Evolutionary conservation across 2,329 filamentous ascomycete genomes (phyloP).

Genomic region (Apiospora marii): DNA sequence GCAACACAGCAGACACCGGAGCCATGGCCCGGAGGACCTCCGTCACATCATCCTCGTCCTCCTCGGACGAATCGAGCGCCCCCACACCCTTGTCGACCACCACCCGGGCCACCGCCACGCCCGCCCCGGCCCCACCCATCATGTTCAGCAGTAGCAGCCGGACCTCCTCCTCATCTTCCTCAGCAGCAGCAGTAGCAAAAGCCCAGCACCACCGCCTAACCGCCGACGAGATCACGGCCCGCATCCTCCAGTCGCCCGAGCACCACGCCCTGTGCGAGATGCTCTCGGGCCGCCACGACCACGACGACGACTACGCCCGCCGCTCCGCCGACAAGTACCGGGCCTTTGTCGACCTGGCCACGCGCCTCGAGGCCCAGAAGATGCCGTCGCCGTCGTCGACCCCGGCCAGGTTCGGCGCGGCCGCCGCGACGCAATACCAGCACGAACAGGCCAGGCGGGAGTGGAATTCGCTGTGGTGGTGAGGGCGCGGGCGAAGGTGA

Average conservation of each 20-base stretch:
- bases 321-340: slow-evolving; percentile 23
- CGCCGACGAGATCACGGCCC: slow-evolving; percentile 21
- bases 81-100: background rate
- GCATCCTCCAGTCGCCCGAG: slow-evolving; percentile 22
- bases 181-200: background rate
- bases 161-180: background rate
- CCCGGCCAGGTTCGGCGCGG: background rate
- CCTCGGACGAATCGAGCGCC: background rate
- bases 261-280: slow-evolving; percentile 25
- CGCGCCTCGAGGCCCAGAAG: slow-evolving; percentile 24
- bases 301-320: slow-evolving; percentile 23
- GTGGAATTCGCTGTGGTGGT: slow-evolving; percentile 23
- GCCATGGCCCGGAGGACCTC: background rate
- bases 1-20: background rate
- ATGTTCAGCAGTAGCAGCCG: background rate
- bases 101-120: background rate
- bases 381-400: background rate
- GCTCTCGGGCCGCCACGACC: slow-evolving; percentile 16
- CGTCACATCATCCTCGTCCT: background rate
- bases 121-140: background rate
- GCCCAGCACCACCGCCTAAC: background rate
- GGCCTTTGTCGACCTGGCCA: slow-evolving; percentile 22
- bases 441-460: slow-evolving; percentile 17
- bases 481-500: background rate
- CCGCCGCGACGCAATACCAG: background rate